Evolutionary conservation across 805 yeast species (phyloP).

Genomic region (Candida sithepensis): DNA sequence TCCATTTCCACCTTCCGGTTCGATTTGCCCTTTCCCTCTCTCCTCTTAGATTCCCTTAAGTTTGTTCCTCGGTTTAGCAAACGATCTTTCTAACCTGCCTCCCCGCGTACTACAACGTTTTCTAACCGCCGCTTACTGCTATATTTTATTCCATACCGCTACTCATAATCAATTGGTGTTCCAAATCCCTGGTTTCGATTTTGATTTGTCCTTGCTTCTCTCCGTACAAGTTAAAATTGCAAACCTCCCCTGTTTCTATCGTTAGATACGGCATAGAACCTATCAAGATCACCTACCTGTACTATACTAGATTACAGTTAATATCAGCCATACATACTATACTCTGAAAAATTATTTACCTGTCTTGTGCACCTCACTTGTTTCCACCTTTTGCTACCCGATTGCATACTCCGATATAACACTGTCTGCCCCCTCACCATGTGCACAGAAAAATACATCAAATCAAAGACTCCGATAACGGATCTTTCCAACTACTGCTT

Average conservation of each 20-base stretch:
- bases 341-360: background rate
- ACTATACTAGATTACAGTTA: background rate
- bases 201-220: background rate
- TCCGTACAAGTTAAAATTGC: background rate
- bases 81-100: no score
- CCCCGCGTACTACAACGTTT: no score
- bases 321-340: background rate
- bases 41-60: no score
- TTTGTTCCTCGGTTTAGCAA: no score
- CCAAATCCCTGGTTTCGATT: background rate
- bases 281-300: background rate
- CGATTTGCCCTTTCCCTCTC: no score
- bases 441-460: constrained; percentile 26
- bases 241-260: background rate
- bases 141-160: no score
- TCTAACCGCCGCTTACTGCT: no score
- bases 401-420: background rate
- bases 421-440: constrained; percentile 4
- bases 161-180: background rate
- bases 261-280: background rate
- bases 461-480: constrained; percentile 25
- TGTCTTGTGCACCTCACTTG: background rate
- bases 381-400: no score
- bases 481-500: constrained; percentile 31
- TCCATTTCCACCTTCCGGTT: background rate